Evolutionary conservation across 352 stramenopile genomes (phyloP), one percentile per base, ranked within the genome.

Genomic region (Elongisporangium undulatum): DNA sequence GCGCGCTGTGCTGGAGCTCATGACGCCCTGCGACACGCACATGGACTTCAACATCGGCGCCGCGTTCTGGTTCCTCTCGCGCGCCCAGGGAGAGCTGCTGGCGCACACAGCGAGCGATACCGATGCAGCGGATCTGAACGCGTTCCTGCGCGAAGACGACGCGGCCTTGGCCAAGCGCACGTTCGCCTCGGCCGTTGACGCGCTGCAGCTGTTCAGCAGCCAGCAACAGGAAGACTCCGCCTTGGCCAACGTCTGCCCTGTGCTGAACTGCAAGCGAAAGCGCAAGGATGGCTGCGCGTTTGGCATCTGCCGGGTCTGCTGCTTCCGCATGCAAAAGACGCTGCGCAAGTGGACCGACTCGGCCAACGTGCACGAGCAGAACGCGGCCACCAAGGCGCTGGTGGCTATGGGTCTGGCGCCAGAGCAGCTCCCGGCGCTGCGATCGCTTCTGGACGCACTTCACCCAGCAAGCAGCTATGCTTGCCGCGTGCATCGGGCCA

Each of bases 21-120:
- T 98, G 61, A 51, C 69, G 57, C 90, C 96, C 21, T 87, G 93
- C 45, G 79, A 87, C 13, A 97, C 87, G 2, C 89, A 97, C 53
- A 99, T 99, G 97, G 96, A 99, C 77, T 97, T 99, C 49, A 99
- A 99, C 71, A 98, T 99, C 66, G 96, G 78, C 15, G 82, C 85
- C 1, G 97, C 96, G 22, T 94, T 99, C 63, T 99, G 90, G 89
- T 98, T 98, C 72, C 92, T 97, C 21, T 82, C 92, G 39, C 74
- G 81, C 38, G 95, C 90, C 16, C 48, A 61, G 3, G 85, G 88
- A 29, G 56, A 62, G 19, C 22, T 53, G 19, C 22, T 53, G 29
- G 45, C 26, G 53, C 64, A 63, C 20, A 13, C 51, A 0, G 19
- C 19, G 16, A n/a, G 16, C 9, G 9, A 19, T n/a, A 4, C 26